phyloP scores from a whole-genome alignment of 257 asterid species.

The Nicotiana tomentosiformis region DNA sequence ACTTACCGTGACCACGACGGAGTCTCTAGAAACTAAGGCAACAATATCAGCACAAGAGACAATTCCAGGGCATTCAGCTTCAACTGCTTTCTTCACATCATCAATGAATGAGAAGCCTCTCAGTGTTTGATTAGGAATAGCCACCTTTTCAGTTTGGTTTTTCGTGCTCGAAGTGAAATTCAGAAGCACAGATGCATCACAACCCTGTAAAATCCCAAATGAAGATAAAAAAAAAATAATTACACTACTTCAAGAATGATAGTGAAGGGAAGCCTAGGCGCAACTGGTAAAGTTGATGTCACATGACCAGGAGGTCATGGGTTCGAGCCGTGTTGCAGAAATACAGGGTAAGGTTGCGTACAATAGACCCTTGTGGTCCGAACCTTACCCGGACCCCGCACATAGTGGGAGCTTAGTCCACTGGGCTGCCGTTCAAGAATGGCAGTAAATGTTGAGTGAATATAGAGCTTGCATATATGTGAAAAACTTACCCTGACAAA shows the following conservation, averaged over 20 bases:
- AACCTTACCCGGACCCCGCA: too few relatives aligned
- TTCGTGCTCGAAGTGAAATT: constrained; percentile 23
- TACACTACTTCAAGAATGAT: neutral
- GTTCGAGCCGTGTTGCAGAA: too few relatives aligned
- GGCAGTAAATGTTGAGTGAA: neutral
- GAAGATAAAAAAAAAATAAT: neutral
- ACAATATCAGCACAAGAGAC: constrained; percentile 32
- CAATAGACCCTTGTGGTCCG: too few relatives aligned
- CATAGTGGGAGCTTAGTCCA: too few relatives aligned
- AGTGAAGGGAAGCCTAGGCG: too few relatives aligned
- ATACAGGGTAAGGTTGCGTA: too few relatives aligned
- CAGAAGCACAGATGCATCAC: constrained; percentile 29
- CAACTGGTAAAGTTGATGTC: too few relatives aligned
- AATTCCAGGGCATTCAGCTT: constrained; percentile 24
- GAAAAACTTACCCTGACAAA: constrained; percentile 22
- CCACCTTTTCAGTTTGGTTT: constrained; percentile 25
- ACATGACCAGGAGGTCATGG: too few relatives aligned
- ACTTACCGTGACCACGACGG: constrained; percentile 16
- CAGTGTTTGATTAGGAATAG: constrained; percentile 21
- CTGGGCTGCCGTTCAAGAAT: too few relatives aligned
- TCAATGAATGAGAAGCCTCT: constrained; percentile 26
- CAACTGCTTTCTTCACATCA: constrained; percentile 16
- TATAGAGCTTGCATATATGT: too few relatives aligned
- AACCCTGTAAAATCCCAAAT: constrained; percentile 14
- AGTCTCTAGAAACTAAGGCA: constrained; percentile 21